phyloP scores from a whole-genome alignment of 1,284 basidiomycete species.

The Wolfiporia cocos region DNA sequence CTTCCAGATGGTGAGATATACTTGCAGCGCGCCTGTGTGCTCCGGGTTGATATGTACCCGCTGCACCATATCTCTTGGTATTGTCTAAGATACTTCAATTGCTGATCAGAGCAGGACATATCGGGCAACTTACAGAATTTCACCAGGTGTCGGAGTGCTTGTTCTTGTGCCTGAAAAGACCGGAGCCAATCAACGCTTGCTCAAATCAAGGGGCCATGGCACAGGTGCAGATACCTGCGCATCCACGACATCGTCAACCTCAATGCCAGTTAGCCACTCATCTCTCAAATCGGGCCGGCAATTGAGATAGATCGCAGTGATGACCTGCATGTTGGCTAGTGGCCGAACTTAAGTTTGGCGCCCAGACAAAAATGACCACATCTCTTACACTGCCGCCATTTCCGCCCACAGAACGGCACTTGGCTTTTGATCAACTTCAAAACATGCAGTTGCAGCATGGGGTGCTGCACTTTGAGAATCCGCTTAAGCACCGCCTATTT shows the following conservation, averaged over 20 bases:
- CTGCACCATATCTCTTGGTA: slow-evolving; percentile 73
- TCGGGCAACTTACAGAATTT: slow-evolving; percentile 74
- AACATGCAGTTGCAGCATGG: slow-evolving; percentile 92
- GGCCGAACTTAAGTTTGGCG: slow-evolving; percentile 2
- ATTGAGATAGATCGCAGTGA: slow-evolving; percentile 97
- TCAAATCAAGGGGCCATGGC: background rate
- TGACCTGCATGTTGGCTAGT: slow-evolving; percentile 98
- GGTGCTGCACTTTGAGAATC: slow-evolving; percentile 90
- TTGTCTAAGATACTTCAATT: slow-evolving; percentile 49
- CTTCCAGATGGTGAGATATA: slow-evolving; percentile 74
- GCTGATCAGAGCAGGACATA: background rate
- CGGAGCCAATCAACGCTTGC: slow-evolving; percentile 1
- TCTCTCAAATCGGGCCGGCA: slow-evolving; percentile 95
- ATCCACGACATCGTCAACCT: slow-evolving; percentile 87
- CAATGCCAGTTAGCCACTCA: slow-evolving; percentile 94
- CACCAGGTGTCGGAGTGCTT: slow-evolving; percentile 90
- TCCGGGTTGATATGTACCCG: slow-evolving; percentile 47
- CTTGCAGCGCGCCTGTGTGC: slow-evolving; percentile 72
- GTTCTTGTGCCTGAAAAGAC: slow-evolving; percentile 78
- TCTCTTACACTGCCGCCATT: slow-evolving; percentile 90
- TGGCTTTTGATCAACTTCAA: slow-evolving; percentile 98
- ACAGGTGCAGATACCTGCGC: slow-evolving; percentile 61
- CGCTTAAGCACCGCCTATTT: slow-evolving; percentile 89
- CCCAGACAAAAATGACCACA: slow-evolving; percentile 1
- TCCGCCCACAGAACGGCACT: slow-evolving; percentile 96